phyloP scores from a whole-genome alignment of 768 basidiomycete species.

The Boletus bicolor region DNA sequence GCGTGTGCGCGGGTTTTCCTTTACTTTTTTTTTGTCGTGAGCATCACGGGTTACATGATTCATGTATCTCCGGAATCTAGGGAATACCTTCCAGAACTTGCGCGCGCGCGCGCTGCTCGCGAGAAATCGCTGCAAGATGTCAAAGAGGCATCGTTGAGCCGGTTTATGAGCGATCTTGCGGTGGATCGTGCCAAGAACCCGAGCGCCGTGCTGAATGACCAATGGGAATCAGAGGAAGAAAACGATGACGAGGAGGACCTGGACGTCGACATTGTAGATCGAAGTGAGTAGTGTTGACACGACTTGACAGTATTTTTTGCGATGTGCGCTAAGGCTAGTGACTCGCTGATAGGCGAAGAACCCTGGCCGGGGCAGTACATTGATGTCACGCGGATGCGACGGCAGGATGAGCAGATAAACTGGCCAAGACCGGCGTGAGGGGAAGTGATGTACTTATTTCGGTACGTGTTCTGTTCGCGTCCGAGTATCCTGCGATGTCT shows the following conservation, averaged over 20 bases:
- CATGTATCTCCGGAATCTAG: slow-evolving; percentile 38
- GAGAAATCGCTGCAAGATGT: slow-evolving; percentile 61
- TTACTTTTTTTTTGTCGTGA: not conserved
- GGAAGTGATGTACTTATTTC: not conserved
- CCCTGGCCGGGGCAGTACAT: slow-evolving; percentile 72
- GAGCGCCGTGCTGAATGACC: slow-evolving; percentile 49
- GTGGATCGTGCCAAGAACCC: slow-evolving; percentile 72
- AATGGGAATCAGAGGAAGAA: slow-evolving; percentile 60
- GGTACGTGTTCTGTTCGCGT: not conserved
- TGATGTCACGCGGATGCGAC: slow-evolving; percentile 62
- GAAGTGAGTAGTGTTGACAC: slow-evolving; percentile 46
- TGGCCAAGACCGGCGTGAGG: slow-evolving; percentile 70
- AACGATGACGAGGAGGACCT: slow-evolving; percentile 50
- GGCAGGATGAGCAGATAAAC: slow-evolving; percentile 53
- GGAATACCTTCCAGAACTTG: slow-evolving; percentile 89
- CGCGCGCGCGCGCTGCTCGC: slow-evolving; percentile 60
- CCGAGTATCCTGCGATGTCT: not conserved
- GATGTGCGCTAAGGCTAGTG: slow-evolving; percentile 3
- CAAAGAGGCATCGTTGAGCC: slow-evolving; percentile 74
- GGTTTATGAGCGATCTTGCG: slow-evolving; percentile 75
- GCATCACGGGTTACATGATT: slow-evolving; percentile 5
- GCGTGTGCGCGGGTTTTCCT: not conserved
- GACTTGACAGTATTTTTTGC: not conserved
- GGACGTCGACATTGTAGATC: slow-evolving; percentile 63
- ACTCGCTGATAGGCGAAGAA: slow-evolving; percentile 52